These are phyloP conservation scores for Patellaria atrata DNA, from an alignment of 495 filamentous ascomycete genomes.

Conservation along the genomic window DNA sequence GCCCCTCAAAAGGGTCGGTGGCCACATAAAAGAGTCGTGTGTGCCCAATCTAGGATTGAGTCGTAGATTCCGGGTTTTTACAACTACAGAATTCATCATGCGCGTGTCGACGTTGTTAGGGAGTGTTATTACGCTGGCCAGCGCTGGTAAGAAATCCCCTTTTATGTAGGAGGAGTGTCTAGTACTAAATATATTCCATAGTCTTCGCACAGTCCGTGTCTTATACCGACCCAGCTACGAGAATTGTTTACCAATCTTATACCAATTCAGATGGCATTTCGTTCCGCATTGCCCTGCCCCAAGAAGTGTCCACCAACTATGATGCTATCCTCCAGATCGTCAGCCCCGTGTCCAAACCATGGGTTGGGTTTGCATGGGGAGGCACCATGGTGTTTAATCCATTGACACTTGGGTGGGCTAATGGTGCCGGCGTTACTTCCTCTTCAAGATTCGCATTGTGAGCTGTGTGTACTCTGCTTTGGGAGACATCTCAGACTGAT, in stretches of 20 bases:
- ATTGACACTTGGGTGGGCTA: conserved; percentile 14
- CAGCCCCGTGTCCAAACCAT: conserved; percentile 14
- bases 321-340: conserved; percentile 16
- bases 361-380: conserved; percentile 17
- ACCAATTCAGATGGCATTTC: conserved; percentile 8
- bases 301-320: conserved; percentile 4
- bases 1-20: no score
- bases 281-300: conserved; percentile 10
- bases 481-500: no score
- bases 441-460: no score
- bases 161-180: no score
- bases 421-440: conserved; percentile 11
- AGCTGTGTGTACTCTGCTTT: no score
- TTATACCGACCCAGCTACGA: conserved; percentile 6
- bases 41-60: no score
- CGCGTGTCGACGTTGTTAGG: no score
- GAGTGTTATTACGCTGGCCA: no score
- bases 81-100: no score
- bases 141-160: no score
- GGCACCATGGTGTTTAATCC: conserved; percentile 17
- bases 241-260: conserved; percentile 9
- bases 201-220: conserved; percentile 2
- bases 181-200: neutral
- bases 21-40: no score
- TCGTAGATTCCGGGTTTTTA: no score